Evolutionary conservation across 2,329 filamentous ascomycete genomes (phyloP).

Genomic region (Beauveria pseudobassiana): DNA sequence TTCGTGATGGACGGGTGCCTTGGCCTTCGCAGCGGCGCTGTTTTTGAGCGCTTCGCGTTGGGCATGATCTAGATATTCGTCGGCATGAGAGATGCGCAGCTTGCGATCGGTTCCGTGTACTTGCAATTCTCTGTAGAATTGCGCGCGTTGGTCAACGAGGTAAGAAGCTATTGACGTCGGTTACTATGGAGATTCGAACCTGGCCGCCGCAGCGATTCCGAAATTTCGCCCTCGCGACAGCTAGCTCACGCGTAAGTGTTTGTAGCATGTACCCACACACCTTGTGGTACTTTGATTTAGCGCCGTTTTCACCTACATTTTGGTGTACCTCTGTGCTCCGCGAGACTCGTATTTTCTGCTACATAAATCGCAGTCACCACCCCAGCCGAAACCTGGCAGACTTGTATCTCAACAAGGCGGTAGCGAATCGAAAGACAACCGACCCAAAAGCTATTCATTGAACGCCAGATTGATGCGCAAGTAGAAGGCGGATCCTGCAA

Average conservation of each 20-base stretch:
- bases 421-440: background rate
- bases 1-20: constrained; percentile 28
- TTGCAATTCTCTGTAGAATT: background rate
- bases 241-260: constrained; percentile 3
- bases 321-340: background rate
- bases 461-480: background rate
- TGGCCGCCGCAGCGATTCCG: constrained; percentile 9
- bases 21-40: constrained; percentile 36
- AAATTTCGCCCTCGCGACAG: constrained; percentile 30
- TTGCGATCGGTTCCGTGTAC: background rate
- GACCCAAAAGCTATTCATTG: no score
- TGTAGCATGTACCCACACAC: background rate
- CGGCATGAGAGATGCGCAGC: constrained; percentile 6
- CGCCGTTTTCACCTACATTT: background rate
- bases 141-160: background rate
- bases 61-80: constrained; percentile 36
- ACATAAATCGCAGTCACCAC: background rate
- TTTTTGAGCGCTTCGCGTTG: constrained; percentile 52
- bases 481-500: background rate
- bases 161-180: background rate
- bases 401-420: background rate
- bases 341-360: background rate
- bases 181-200: constrained; percentile 13
- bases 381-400: background rate
- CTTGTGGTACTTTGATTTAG: background rate